These are phyloP conservation scores for Cladophialophora yegresii DNA, from an alignment of 2,329 filamentous ascomycete species.

Conservation along the genomic window DNA sequence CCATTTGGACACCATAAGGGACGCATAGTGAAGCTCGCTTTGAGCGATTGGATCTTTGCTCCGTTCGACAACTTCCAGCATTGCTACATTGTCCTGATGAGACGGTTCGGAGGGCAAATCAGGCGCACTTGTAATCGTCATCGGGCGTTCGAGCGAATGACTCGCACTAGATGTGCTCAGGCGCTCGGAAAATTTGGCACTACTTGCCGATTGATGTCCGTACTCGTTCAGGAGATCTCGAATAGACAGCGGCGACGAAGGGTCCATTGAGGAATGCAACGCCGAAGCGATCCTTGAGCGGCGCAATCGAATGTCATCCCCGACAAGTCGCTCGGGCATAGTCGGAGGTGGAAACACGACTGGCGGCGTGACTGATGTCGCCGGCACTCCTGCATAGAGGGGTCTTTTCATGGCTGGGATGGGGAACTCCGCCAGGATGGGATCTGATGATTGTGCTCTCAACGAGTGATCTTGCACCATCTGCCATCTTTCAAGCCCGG, in stretches of 20 bases:
- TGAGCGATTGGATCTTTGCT: conserved; percentile 47
- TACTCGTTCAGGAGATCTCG: conserved; percentile 58
- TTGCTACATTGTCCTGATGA: conserved; percentile 34
- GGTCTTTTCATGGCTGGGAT: conserved; percentile 35
- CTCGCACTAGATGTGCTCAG: conserved; percentile 34
- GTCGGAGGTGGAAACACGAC: conserved; percentile 24
- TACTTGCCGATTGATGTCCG: conserved; percentile 41
- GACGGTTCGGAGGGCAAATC: conserved; percentile 38
- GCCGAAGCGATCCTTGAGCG: conserved; percentile 56
- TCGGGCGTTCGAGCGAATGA: conserved; percentile 31
- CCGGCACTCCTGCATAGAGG: conserved; percentile 39
- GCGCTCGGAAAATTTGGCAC: conserved; percentile 33
- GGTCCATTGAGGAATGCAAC: conserved; percentile 52
- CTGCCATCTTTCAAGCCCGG: not conserved
- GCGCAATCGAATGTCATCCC: conserved; percentile 44
- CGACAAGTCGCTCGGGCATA: conserved; percentile 17
- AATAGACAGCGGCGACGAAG: conserved; percentile 56
- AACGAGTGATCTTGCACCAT: conserved; percentile 23
- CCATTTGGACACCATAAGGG: conserved; percentile 55
- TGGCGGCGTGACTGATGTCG: conserved; percentile 17
- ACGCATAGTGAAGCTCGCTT: conserved; percentile 53
- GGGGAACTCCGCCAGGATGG: conserved; percentile 37
- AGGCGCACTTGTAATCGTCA: conserved; percentile 41
- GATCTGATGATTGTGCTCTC: conserved; percentile 34
- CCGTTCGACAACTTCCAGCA: conserved; percentile 47